Evolutionary conservation across 257 asterid genomes (phyloP), one percentile per base, ranked within the genome.

Genomic region (Primulina huaijiensis): DNA sequence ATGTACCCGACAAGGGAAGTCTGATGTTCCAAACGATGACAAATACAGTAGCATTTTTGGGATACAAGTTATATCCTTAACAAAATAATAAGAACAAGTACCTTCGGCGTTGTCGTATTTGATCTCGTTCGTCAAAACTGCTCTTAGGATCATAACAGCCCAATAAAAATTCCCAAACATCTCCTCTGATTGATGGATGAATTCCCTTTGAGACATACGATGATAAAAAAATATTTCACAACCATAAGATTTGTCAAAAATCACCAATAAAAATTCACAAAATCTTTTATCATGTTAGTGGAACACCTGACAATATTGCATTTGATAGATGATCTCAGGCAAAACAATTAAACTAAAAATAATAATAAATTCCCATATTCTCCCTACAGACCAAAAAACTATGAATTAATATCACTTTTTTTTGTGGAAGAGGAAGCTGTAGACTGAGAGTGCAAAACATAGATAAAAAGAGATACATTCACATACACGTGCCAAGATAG

Each of bases 171-270:
- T 94, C 98, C 99, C 99, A 94, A 71, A 94, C 99, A 78, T 91
- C 99, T 75, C 97, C 97, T 86, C 97, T 92, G 63, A 94, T 89
- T 30, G 98, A 82, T 65, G 99, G 98, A 72, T 94, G 99, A 81
- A 94, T 82, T 34, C 99, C 99, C 98, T 94, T 68, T 17, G 29
- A 25, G 58, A 65, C 71, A 74, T 71, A 57, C 38, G 69, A 71
- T 25, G 74, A 72, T 63, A 38, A 63, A 61, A 64, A 25, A 59
- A 72, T 62, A 43, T 35, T 69, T 72, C 56, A 71, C 70, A 74
- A 75, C 62, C 75, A 70, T 52, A 64, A 57, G 59, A 55, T 78
- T 20, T 40, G 25, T 34, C 31, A 7, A 11, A 67, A 68, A 65
- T 78, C 70, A 63, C 63, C 53, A 16, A 59, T 19, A 62, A 67